Conservation (phyloP, 1,139 yeast species). For the Geotrichum phurueaensis region DNA sequence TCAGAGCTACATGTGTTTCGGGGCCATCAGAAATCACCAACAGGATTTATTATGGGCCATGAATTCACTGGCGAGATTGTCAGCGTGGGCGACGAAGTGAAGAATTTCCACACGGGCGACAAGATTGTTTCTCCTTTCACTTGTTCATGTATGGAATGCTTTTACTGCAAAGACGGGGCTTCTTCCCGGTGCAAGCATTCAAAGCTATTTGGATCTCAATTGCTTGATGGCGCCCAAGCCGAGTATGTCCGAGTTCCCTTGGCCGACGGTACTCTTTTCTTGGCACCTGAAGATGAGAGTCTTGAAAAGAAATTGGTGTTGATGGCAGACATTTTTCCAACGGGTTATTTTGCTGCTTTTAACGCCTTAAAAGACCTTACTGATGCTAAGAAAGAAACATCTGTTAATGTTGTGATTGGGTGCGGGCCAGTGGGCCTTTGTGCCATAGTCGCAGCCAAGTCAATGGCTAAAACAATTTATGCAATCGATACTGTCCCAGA, state of each 20-base stretch:
- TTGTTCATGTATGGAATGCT: constrained; percentile 52
- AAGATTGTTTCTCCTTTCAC: constrained; percentile 59
- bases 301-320: constrained; percentile 48
- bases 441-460: constrained; percentile 44
- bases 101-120: constrained; percentile 62
- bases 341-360: constrained; percentile 56
- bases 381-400: constrained; percentile 26
- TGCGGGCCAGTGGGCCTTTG: constrained; percentile 64
- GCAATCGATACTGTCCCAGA: constrained; percentile 49
- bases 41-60: constrained; percentile 63
- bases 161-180: constrained; percentile 49
- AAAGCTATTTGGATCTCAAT: constrained; percentile 50
- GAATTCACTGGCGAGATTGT: constrained; percentile 69
- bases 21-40: constrained; percentile 47
- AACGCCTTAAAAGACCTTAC: constrained; percentile 42
- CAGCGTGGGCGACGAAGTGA: constrained; percentile 60
- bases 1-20: constrained; percentile 58
- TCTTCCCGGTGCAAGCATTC: constrained; percentile 49
- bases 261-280: constrained; percentile 48
- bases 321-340: constrained; percentile 64
- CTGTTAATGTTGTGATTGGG: constrained; percentile 46
- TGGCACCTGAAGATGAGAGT: constrained; percentile 35
- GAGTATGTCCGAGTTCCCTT: constrained; percentile 54
- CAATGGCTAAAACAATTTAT: constrained; percentile 44
- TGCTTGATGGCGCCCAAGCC: constrained; percentile 56